Conservation (phyloP, 2,329 filamentous ascomycete species). For the Fusarium sacchari region DNA sequence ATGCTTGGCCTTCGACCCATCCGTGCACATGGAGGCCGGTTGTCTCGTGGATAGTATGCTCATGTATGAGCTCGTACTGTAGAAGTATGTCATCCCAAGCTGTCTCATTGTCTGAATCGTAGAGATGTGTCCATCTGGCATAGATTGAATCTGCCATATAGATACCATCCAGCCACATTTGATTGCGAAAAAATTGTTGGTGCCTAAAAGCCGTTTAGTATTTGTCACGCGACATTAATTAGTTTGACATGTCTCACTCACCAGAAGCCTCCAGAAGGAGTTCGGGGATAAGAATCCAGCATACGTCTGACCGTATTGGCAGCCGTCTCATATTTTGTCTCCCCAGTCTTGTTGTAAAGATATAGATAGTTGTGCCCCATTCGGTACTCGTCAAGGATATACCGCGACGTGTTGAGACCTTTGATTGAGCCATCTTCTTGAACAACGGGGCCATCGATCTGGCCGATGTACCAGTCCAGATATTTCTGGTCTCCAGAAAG, state of each 20-base stretch:
- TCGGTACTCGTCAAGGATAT: conserved; percentile 61
- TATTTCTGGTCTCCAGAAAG: conserved; percentile 55
- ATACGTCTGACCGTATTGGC: conserved; percentile 56
- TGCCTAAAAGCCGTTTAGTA: background rate
- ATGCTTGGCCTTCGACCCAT: conserved; percentile 58
- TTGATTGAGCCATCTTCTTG: conserved; percentile 57
- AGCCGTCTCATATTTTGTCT: conserved; percentile 59
- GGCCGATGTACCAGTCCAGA: conserved; percentile 53
- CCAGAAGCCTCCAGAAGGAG: conserved; percentile 62
- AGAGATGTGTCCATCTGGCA: conserved; percentile 50
- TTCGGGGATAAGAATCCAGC: conserved; percentile 59
- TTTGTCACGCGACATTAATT: rapidly evolving
- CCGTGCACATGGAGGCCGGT: conserved; percentile 61
- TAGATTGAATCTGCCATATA: conserved; percentile 59
- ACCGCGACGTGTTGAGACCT: conserved; percentile 57
- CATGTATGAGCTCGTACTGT: conserved; percentile 57
- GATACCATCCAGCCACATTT: conserved; percentile 68
- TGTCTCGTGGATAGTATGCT: conserved; percentile 50
- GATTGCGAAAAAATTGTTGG: conserved; percentile 55
- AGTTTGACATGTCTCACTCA: background rate
- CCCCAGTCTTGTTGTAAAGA: conserved; percentile 55
- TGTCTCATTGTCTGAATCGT: conserved; percentile 47
- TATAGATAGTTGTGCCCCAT: conserved; percentile 62
- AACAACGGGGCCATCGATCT: conserved; percentile 58
- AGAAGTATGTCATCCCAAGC: conserved; percentile 55